phyloP scores from a whole-genome alignment of 2,329 filamentous ascomycete genomes.

The Fusarium drepaniforme region DNA sequence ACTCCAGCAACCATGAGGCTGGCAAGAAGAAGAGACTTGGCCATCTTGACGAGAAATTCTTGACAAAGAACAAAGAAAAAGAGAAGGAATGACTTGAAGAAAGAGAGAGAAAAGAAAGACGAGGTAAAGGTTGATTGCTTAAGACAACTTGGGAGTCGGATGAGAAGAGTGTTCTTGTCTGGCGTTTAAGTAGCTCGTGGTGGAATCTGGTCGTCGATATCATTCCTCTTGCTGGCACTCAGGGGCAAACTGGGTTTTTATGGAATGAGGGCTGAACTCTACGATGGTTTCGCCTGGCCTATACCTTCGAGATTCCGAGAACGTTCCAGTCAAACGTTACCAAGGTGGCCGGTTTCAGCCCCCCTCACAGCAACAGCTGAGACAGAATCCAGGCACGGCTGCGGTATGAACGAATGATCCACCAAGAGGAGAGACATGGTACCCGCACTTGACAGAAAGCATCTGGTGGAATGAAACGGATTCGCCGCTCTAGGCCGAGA shows the following conservation, averaged over 20 bases:
- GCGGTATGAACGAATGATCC: neutral
- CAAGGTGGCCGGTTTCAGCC: constrained; percentile 4
- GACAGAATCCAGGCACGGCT: neutral
- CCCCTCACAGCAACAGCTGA: neutral
- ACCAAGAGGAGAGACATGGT: neutral
- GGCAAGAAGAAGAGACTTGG: constrained; percentile 16
- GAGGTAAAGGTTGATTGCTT: neutral
- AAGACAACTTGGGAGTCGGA: neutral
- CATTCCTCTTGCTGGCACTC: neutral
- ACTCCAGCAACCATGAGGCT: constrained; percentile 15
- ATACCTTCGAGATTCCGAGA: neutral
- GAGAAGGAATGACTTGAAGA: constrained; percentile 29
- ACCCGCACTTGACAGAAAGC: neutral
- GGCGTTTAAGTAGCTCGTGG: neutral
- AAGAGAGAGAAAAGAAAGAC: constrained; percentile 18
- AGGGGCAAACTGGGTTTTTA: constrained; percentile 2
- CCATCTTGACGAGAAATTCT: constrained; percentile 17
- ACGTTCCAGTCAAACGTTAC: constrained; percentile 5
- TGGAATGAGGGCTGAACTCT: constrained; percentile 1
- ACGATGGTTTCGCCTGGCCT: neutral
- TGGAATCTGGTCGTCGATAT: constrained; percentile 2
- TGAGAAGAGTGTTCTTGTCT: constrained; percentile 20
- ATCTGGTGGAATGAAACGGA: neutral
- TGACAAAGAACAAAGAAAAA: constrained; percentile 27
- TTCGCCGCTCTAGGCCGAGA: neutral